A percentile compares a stretch with the other conserved stretches of the same genome.
Conservation (phyloP, 345 rosid genomes). For the Fremontodendron californicum region DNA sequence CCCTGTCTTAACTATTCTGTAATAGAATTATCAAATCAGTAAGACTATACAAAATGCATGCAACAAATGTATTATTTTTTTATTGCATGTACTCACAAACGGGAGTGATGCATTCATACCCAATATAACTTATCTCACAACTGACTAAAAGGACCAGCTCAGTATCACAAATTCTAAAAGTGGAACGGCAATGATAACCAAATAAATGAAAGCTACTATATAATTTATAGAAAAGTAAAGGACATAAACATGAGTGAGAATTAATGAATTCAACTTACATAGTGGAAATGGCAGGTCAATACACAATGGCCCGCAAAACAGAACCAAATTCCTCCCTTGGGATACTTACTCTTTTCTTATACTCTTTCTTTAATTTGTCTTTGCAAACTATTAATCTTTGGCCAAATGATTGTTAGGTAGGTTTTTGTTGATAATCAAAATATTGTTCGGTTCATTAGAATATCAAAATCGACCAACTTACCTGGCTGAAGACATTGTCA, state of each 20-base stretch:
- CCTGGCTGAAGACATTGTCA: no score
- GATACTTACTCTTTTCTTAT: no score
- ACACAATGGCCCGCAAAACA: neutral
- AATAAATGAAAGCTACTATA: neutral
- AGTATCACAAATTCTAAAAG: neutral
- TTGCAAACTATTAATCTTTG: neutral
- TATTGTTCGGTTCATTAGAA: no score
- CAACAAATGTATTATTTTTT: neutral
- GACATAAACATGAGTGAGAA: neutral
- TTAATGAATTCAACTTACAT: neutral
- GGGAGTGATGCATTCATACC: neutral
- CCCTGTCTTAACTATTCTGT: neutral
- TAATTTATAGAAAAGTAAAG: neutral
- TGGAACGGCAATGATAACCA: neutral
- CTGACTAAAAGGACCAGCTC: neutral
- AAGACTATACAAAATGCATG: neutral
- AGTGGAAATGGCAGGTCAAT: neutral
- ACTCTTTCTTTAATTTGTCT: neutral
- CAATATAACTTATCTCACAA: neutral
- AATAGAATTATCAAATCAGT: neutral
- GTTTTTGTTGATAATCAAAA: no score
- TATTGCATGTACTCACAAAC: neutral
- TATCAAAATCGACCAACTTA: no score
- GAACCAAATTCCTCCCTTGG: neutral
- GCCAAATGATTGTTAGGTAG: no score